phyloP scores from a whole-genome alignment of 2,329 filamentous ascomycete genomes.

The Plectosphaerella plurivora region DNA sequence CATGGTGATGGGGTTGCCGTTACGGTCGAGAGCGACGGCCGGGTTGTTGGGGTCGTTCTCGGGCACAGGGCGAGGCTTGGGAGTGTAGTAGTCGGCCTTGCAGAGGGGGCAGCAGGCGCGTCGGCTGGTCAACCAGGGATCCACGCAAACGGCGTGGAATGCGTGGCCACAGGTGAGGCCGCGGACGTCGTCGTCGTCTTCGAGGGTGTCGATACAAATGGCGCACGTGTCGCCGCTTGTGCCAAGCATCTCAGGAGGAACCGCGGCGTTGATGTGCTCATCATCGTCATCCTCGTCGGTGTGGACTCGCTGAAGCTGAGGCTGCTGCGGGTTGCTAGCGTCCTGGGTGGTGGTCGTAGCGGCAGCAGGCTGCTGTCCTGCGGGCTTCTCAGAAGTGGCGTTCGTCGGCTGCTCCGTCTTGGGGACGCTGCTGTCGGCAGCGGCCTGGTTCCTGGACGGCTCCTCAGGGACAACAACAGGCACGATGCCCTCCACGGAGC shows the following conservation, averaged over 20 bases:
- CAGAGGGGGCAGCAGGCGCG: constrained; percentile 95
- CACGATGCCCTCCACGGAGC: constrained; percentile 56
- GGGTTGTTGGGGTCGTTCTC: constrained; percentile 31
- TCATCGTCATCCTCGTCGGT: constrained; percentile 63
- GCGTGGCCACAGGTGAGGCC: constrained; percentile 95
- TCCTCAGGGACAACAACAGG: constrained; percentile 30
- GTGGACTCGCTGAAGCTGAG: constrained; percentile 32
- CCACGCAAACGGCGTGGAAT: constrained; percentile 92
- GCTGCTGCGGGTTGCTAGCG: constrained; percentile 15
- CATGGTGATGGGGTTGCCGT: constrained; percentile 42
- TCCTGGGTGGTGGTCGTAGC: constrained; percentile 11
- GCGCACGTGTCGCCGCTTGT: constrained; percentile 90
- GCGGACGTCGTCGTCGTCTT: constrained; percentile 93
- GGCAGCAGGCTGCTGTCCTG: neutral
- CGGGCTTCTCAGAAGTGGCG: constrained; percentile 4
- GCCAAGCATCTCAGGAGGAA: constrained; percentile 75
- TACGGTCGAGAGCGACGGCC: constrained; percentile 21
- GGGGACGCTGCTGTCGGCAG: constrained; percentile 24
- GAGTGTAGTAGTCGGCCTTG: constrained; percentile 96
- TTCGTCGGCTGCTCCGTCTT: neutral
- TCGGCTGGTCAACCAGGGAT: constrained; percentile 92
- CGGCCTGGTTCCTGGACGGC: constrained; percentile 31
- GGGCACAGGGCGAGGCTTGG: constrained; percentile 69
- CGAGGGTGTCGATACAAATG: constrained; percentile 90
- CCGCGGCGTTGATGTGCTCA: constrained; percentile 75